Evolutionary conservation across 1,284 basidiomycete genomes (phyloP).

Genomic region (Puccinia polysora): DNA sequence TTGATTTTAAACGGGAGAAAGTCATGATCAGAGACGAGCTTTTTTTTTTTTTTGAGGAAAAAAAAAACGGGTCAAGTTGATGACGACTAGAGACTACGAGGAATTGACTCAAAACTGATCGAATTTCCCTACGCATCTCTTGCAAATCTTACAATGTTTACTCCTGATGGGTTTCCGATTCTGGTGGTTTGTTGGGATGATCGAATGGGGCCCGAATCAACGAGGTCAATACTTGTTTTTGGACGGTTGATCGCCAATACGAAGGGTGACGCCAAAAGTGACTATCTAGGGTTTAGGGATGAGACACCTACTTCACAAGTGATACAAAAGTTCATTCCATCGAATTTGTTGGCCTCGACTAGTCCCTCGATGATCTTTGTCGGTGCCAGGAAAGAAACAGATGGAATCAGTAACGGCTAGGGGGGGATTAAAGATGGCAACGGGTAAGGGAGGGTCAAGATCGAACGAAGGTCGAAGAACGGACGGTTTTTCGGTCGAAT

Average conservation of each 20-base stretch:
- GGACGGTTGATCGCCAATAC: too few relatives aligned
- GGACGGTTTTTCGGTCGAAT: constrained; percentile 74
- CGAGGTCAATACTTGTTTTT: too few relatives aligned
- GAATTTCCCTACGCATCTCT: constrained; percentile 78
- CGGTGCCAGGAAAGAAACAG: neutral
- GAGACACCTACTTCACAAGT: constrained; percentile 78
- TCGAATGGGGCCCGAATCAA: neutral
- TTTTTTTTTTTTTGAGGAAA: neutral
- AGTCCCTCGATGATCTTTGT: constrained; percentile 77
- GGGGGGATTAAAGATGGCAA: neutral
- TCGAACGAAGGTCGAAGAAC: constrained; percentile 50
- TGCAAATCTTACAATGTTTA: constrained; percentile 90
- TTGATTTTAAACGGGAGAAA: neutral
- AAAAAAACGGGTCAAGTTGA: neutral
- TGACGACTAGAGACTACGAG: neutral
- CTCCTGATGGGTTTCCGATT: constrained; percentile 84
- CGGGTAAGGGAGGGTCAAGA: neutral
- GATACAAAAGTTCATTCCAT: constrained; percentile 93
- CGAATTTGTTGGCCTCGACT: constrained; percentile 76
- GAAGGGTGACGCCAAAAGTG: too few relatives aligned
- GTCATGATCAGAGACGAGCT: neutral
- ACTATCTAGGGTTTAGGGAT: too few relatives aligned
- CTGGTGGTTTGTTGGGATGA: constrained; percentile 53
- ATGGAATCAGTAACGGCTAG: neutral
- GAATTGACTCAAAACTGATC: constrained; percentile 71